Percentiles rank a stretch among this genome's conserved stretches.
Evolutionary conservation across 352 stramenopile genomes (phyloP).

Genomic region (Thalassiosira hispida): DNA sequence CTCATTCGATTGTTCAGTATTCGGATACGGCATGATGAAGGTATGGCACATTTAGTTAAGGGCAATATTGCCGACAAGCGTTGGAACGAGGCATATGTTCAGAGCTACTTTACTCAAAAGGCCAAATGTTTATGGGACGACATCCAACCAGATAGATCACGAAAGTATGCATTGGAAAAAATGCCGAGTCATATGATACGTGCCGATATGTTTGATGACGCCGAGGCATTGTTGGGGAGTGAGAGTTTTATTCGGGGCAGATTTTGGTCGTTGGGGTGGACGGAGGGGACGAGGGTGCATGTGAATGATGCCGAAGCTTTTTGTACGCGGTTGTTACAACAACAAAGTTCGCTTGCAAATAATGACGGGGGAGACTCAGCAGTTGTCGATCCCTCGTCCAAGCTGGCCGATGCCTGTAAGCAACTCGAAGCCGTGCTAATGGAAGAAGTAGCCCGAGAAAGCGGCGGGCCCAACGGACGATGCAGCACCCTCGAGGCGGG

Average conservation of each 20-base stretch:
- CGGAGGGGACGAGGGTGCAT: slow-evolving; percentile 61
- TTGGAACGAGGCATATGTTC: slow-evolving; percentile 69
- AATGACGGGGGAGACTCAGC: too few species aligned
- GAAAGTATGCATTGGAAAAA: slow-evolving; percentile 74
- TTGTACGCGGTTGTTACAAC: slow-evolving; percentile 35
- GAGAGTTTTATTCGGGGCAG: slow-evolving; percentile 71
- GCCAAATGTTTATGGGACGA: slow-evolving; percentile 60
- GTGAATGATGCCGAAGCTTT: slow-evolving; percentile 71
- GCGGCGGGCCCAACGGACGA: slow-evolving; percentile 9
- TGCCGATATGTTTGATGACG: slow-evolving; percentile 64
- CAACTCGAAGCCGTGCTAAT: slow-evolving; percentile 39
- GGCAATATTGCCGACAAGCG: slow-evolving; percentile 53
- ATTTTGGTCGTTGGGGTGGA: slow-evolving; percentile 63
- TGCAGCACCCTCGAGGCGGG: slow-evolving; percentile 62
- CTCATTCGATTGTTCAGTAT: slow-evolving; percentile 67
- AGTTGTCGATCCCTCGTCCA: neutral
- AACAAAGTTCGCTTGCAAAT: too few species aligned
- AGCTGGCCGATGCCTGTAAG: slow-evolving; percentile 17
- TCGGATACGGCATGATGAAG: slow-evolving; percentile 49
- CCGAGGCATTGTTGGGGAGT: slow-evolving; percentile 60
- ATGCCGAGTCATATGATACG: slow-evolving; percentile 74
- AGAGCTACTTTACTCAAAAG: slow-evolving; percentile 51
- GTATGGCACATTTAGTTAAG: slow-evolving; percentile 45
- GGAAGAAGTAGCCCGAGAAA: slow-evolving; percentile 35
- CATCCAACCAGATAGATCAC: slow-evolving; percentile 55